phyloP scores from a whole-genome alignment of 805 yeast species.

The Sugiyamaella americana region DNA sequence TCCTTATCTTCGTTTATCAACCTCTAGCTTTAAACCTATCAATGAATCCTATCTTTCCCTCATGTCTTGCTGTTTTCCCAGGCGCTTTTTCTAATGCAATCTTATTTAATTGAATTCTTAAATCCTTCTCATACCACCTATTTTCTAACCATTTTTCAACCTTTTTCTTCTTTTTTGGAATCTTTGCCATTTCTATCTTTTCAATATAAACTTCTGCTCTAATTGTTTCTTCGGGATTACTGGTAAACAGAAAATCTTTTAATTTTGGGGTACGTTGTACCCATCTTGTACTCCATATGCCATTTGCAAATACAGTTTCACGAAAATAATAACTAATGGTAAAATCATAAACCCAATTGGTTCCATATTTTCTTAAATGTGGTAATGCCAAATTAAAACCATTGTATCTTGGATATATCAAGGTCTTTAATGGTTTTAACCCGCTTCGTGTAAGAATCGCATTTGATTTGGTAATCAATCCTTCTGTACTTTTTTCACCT shows the following conservation, averaged over 20 bases:
- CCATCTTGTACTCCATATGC: too few species aligned
- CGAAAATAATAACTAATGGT: conserved; percentile 40
- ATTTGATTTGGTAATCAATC: conserved; percentile 42
- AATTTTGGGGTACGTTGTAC: background rate
- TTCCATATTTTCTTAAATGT: conserved; percentile 23
- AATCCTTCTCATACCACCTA: conserved; percentile 68
- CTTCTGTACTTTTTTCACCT: conserved; percentile 47
- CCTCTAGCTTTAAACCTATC: too few species aligned
- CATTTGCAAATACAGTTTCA: background rate
- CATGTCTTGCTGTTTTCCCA: background rate
- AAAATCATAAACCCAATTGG: conserved; percentile 44
- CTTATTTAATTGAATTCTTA: conserved; percentile 27
- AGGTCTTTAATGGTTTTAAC: conserved; percentile 52
- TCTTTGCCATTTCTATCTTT: background rate
- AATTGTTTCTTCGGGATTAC: background rate
- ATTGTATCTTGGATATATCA: conserved; percentile 70
- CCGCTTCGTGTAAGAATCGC: conserved; percentile 50
- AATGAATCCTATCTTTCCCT: too few species aligned
- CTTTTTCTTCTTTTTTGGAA: conserved; percentile 6
- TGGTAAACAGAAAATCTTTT: background rate
- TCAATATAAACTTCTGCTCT: background rate
- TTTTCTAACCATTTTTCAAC: conserved; percentile 65
- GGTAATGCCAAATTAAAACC: conserved; percentile 26
- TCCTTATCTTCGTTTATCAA: too few species aligned
- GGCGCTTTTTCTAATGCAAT: background rate